phyloP scores from a whole-genome alignment of 2,329 filamentous ascomycete genomes.

The Paecilomyces variotii region DNA sequence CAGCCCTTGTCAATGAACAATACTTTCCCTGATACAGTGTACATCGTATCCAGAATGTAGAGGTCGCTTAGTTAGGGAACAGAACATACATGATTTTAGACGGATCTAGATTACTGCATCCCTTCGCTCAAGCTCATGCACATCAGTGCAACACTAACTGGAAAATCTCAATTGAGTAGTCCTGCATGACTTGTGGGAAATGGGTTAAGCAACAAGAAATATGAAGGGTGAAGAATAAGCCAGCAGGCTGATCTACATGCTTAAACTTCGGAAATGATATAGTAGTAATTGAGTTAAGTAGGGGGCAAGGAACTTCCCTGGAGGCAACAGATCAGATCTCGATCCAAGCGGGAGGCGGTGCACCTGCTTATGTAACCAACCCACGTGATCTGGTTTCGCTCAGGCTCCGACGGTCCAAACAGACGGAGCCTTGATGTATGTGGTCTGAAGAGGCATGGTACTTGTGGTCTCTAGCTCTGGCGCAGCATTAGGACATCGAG shows the following conservation, averaged over 20 bases:
- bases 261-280: not conserved
- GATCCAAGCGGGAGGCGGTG: not conserved
- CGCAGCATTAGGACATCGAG: not conserved
- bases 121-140: too few relatives aligned
- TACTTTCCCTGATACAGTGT: too few relatives aligned
- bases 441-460: not conserved
- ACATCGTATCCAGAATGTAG: too few relatives aligned
- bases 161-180: not conserved
- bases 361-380: not conserved
- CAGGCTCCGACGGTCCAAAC: not conserved
- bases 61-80: too few relatives aligned
- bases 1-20: too few relatives aligned
- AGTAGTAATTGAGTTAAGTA: not conserved
- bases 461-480: not conserved
- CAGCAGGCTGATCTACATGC: not conserved
- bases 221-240: not conserved
- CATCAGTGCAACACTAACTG: too few relatives aligned
- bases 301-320: not conserved
- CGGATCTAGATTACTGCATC: too few relatives aligned
- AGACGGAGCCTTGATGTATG: not conserved
- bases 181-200: not conserved
- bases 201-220: too few relatives aligned
- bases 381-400: not conserved
- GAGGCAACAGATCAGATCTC: not conserved
- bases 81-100: too few relatives aligned